Conservation (phyloP, 441 rosid species). For the Populus hybrid region DNA sequence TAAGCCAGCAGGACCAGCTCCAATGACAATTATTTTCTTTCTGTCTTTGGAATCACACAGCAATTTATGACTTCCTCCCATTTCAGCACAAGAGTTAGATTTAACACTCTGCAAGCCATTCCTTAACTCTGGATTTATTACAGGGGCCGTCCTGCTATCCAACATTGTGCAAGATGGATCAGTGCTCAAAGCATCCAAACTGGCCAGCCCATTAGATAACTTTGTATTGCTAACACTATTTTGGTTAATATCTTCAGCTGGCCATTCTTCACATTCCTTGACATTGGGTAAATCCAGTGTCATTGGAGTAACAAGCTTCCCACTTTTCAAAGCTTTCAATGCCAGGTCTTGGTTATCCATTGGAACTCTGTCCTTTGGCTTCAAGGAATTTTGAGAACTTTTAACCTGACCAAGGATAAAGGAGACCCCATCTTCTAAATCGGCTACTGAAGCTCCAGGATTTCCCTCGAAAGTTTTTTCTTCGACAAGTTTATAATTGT, state of each 20-base stretch:
- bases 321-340: conserved; percentile 28
- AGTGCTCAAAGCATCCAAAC: conserved; percentile 33
- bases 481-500: conserved; percentile 40
- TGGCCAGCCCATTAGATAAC: conserved; percentile 24
- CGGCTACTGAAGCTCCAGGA: conserved; percentile 57
- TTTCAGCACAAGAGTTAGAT: conserved; percentile 32
- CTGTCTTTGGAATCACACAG: conserved; percentile 39
- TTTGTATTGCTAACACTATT: conserved; percentile 27
- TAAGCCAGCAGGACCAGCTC: conserved; percentile 99
- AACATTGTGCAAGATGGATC: conserved; percentile 24
- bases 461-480: conserved; percentile 55
- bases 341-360: conserved; percentile 36
- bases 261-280: conserved; percentile 31
- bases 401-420: conserved; percentile 70
- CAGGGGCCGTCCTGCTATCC: conserved; percentile 29
- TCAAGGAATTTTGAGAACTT: conserved; percentile 45
- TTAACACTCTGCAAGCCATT: conserved; percentile 31
- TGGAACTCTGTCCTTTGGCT: conserved; percentile 44
- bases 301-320: conserved; percentile 26
- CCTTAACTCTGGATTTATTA: conserved; percentile 33
- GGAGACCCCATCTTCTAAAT: conserved; percentile 75
- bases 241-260: conserved; percentile 31
- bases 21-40: conserved; percentile 77
- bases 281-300: conserved; percentile 32
- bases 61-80: conserved; percentile 24